Conservation (phyloP, 805 yeast genomes). For the Teunomyces stri region DNA sequence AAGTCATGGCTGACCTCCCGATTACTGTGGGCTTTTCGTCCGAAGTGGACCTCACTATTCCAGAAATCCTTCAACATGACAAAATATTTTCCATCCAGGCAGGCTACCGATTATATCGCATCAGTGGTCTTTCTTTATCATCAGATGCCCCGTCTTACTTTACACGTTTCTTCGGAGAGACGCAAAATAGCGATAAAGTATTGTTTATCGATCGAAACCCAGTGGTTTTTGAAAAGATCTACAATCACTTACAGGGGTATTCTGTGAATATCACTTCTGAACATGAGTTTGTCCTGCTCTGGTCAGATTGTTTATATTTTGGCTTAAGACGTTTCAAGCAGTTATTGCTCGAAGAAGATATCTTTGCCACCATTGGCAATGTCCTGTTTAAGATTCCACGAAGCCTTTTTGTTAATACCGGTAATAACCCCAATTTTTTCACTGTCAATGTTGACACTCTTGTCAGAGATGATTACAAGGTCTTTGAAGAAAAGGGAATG, state of each 20-base stretch:
- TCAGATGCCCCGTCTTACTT: slow-evolving; percentile 89
- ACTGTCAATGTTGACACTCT: slow-evolving; percentile 56
- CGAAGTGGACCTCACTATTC: slow-evolving; percentile 46
- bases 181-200: slow-evolving; percentile 37
- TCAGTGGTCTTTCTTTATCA: slow-evolving; percentile 81
- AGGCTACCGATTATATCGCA: slow-evolving; percentile 58
- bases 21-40: not conserved
- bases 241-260: slow-evolving; percentile 79
- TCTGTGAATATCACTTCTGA: slow-evolving; percentile 59
- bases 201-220: slow-evolving; percentile 77
- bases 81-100: slow-evolving; percentile 68
- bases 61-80: slow-evolving; percentile 62
- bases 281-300: slow-evolving; percentile 57
- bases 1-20: not conserved
- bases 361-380: slow-evolving; percentile 59
- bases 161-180: slow-evolving; percentile 59
- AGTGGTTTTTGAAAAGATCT: slow-evolving; percentile 61
- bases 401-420: slow-evolving; percentile 51
- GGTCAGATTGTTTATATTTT: slow-evolving; percentile 72
- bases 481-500: slow-evolving; percentile 41
- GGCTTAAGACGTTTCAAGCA: slow-evolving; percentile 56
- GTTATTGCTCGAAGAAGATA: slow-evolving; percentile 50
- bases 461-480: slow-evolving; percentile 42
- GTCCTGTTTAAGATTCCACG: slow-evolving; percentile 58
- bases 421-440: slow-evolving; percentile 78